These are phyloP conservation scores for Coemansia sp. DNA, from an alignment of 192 early-diverging fungal species.

Conservation along the genomic window DNA sequence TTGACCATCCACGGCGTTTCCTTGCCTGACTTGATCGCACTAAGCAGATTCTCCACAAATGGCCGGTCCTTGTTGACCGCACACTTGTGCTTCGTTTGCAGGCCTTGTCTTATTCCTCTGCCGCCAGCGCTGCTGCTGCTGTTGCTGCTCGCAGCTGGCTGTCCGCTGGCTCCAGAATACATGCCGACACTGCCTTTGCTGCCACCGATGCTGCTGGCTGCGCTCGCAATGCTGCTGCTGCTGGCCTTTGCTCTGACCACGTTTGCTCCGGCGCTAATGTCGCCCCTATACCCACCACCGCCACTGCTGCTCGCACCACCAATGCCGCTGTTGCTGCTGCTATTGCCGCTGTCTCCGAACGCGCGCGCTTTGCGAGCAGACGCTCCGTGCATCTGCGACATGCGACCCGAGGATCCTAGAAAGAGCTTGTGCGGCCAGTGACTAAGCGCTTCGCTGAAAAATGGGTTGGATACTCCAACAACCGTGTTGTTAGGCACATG, in stretches of 20 bases:
- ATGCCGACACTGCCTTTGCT: not conserved
- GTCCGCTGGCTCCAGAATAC: not conserved
- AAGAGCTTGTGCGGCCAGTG: conserved; percentile 91
- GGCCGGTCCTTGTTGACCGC: conserved; percentile 80
- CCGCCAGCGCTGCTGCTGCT: not conserved
- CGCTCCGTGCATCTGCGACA: conserved; percentile 48
- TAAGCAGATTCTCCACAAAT: conserved; percentile 74
- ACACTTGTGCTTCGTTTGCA: conserved; percentile 65
- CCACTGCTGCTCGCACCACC: not conserved
- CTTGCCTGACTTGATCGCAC: conserved; percentile 69
- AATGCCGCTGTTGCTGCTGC: conserved; percentile 8
- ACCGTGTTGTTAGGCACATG: conserved; percentile 76
- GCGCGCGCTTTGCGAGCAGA: conserved; percentile 18
- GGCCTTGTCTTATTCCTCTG: conserved; percentile 29
- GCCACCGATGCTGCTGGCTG: not conserved
- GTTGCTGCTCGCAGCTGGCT: not conserved
- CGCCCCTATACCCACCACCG: not conserved
- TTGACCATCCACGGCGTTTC: conserved; percentile 77
- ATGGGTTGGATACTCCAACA: conserved; percentile 95
- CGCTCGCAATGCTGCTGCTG: conserved; percentile 7
- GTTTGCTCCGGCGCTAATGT: not conserved
- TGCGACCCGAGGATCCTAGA: conserved; percentile 54
- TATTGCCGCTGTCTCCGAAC: conserved; percentile 6
- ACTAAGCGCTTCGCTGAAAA: conserved; percentile 83
- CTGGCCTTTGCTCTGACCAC: not conserved